Base-by-base conservation (phyloP, 805 yeast species). In the Yamadazyma insecticola region DNA sequence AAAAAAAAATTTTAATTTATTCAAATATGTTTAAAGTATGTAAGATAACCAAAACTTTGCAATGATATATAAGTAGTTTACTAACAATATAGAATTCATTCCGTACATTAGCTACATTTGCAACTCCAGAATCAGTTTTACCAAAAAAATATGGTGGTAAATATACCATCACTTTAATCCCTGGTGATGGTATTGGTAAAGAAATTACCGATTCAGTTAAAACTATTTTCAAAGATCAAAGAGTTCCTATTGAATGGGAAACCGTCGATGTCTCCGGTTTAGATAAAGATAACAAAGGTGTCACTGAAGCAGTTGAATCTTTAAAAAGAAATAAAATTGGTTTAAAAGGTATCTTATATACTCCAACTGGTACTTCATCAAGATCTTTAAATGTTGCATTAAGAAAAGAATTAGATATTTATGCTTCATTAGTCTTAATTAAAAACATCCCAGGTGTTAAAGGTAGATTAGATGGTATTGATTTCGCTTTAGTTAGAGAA, bases 181-280 rank as follows among this genome's bases (percentile, higher is more conserved):
- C 97, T 37, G 96, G 98, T 66, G 98, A 90, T 58, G 97, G 97
- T 76, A 83, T 89, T 47, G 98, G 98, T 63, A 81, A 81, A 55
- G 96, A 89, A 70, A 85, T 89, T 57, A 82, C 97, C 37, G 90
- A 84, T 60, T 83, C 97, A 16, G 98, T 90, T 39, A 80, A 83
- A 61, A 76, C 86, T 47, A 84, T 90, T 57, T 90, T 90, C 73
- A 74, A 79, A 56, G 76, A 86, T 41, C 88, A 84, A 64, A 78
- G 76, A 45, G 82, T 92, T 26, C 98, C 98, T 47, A 80, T 90
- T 46, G 96, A 88, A 49, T 92, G 92, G 83, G 97, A 92, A 62
- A 57, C 60, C 22, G 60, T 66, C 29, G 69, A 66, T 26, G 70
- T 65, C 19, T 59, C 67, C 37, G 70, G 68, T 39, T 48, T 57